Evolutionary conservation across 2,329 filamentous ascomycete species (phyloP).

Genomic region (Ascochyta viciae-villosae): DNA sequence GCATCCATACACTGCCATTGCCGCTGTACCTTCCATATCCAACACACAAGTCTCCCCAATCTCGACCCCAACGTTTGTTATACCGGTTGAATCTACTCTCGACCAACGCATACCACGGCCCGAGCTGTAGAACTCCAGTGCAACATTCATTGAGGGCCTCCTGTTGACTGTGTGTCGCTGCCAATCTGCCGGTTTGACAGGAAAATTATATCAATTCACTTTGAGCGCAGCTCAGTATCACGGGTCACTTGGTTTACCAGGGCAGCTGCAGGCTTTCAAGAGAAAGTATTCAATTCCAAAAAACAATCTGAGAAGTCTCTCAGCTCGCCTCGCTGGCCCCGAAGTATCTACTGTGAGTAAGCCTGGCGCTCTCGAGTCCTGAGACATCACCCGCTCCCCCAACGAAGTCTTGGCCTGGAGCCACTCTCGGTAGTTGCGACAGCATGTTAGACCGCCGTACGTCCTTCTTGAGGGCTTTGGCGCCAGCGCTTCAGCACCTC

Average conservation of each 20-base stretch:
- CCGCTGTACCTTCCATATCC: too few relatives aligned
- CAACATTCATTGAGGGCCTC: too few relatives aligned
- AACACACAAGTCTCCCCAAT: too few relatives aligned
- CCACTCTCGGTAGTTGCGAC: neutral
- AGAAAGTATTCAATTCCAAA: neutral
- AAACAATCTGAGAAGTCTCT: neutral
- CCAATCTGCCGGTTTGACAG: too few relatives aligned
- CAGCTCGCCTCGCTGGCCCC: neutral
- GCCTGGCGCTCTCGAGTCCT: neutral
- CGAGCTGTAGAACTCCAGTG: too few relatives aligned
- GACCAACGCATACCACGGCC: too few relatives aligned
- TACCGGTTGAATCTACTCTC: too few relatives aligned
- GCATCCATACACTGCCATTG: too few relatives aligned
- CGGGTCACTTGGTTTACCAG: neutral
- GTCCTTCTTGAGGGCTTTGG: neutral
- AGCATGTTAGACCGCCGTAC: neutral
- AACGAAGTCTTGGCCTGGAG: neutral
- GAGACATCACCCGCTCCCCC: neutral
- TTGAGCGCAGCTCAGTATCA: neutral
- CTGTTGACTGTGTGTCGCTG: too few relatives aligned
- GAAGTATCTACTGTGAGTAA: neutral
- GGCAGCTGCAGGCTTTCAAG: neutral
- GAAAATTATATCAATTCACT: too few relatives aligned
- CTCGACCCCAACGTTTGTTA: too few relatives aligned
- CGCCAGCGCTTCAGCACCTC: neutral